Percentiles rank a stretch among this genome's conserved stretches.
phyloP scores from a whole-genome alignment of 176 grass and related monocot genomes.

The Musa beccarii region DNA sequence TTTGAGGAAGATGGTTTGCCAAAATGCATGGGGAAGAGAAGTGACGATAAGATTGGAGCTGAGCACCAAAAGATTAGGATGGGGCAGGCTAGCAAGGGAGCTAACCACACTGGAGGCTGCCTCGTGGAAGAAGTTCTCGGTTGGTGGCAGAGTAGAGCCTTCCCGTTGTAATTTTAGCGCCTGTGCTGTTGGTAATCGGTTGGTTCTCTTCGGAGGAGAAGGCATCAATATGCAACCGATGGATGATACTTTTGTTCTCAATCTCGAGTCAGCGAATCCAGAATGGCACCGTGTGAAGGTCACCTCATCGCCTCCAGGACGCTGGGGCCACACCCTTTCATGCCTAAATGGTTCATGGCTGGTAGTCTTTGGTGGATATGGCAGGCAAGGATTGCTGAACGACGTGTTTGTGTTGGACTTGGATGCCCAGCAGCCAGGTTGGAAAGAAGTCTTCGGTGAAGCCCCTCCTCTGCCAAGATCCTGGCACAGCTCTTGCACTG shows the following conservation, averaged over 20 bases:
- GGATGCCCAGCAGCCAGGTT: constrained; percentile 76
- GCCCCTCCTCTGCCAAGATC: constrained; percentile 63
- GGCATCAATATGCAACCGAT: constrained; percentile 94
- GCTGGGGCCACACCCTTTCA: constrained; percentile 92
- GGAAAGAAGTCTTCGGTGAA: constrained; percentile 58
- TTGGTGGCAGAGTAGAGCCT: constrained; percentile 81
- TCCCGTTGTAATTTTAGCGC: constrained; percentile 96
- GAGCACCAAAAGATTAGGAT: constrained; percentile 68
- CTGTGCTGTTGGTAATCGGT: constrained; percentile 74
- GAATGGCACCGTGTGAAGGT: constrained; percentile 85
- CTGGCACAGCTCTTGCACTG: constrained; percentile 95
- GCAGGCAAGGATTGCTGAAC: constrained; percentile 67
- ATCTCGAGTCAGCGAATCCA: constrained; percentile 65
- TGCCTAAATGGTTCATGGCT: constrained; percentile 90
- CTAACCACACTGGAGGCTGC: constrained; percentile 93
- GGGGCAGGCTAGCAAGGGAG: constrained; percentile 92
- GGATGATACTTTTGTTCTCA: constrained; percentile 95
- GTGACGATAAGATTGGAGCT: constrained; percentile 69
- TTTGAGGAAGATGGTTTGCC: constrained; percentile 85
- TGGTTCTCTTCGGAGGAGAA: constrained; percentile 92
- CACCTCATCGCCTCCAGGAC: constrained; percentile 66
- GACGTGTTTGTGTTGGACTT: constrained; percentile 89
- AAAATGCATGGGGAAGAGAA: constrained; percentile 94
- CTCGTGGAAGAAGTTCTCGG: constrained; percentile 88
- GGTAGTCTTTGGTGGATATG: constrained; percentile 88